A percentile compares a stretch with the other conserved stretches of the same genome.
Conservation (phyloP, 164 flowering plant genomes). For the Vitis labrusca region DNA sequence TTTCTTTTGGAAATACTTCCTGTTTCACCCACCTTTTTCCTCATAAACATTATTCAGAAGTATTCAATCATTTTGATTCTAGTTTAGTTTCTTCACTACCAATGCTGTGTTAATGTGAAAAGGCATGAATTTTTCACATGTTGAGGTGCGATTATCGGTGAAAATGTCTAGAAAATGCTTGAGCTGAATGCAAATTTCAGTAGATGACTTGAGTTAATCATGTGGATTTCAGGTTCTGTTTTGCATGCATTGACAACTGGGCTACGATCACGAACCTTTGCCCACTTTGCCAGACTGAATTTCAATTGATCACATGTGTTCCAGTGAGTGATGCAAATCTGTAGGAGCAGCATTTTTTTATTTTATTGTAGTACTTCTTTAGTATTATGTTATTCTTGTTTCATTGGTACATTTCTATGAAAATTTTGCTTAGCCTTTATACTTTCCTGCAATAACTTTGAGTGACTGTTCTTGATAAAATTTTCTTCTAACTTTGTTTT, state of each 20-base stretch:
- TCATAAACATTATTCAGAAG: not conserved
- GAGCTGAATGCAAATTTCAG: not conserved
- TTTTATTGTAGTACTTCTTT: not conserved
- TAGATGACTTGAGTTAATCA: not conserved
- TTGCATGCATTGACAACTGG: slow-evolving; percentile 98
- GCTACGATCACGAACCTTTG: slow-evolving; percentile 92
- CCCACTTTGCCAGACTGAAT: slow-evolving; percentile 94
- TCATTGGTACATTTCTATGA: no score
- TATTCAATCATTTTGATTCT: not conserved
- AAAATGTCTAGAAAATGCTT: not conserved
- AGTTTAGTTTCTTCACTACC: not conserved
- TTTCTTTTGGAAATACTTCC: not conserved
- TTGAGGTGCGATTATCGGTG: not conserved
- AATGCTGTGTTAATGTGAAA: no score
- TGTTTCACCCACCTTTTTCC: not conserved
- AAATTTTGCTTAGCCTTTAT: no score
- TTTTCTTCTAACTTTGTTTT: not conserved
- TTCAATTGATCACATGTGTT: slow-evolving; percentile 89
- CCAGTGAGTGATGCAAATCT: slow-evolving; percentile 64
- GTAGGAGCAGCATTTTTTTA: not conserved
- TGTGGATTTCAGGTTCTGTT: slow-evolving; percentile 82
- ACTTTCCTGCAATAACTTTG: no score
- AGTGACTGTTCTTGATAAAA: not conserved
- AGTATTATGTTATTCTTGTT: not conserved
- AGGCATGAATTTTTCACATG: no score